These are phyloP conservation scores for Rehmannia glutinosa DNA, from an alignment of 257 asterid genomes.

Conservation along the genomic window DNA sequence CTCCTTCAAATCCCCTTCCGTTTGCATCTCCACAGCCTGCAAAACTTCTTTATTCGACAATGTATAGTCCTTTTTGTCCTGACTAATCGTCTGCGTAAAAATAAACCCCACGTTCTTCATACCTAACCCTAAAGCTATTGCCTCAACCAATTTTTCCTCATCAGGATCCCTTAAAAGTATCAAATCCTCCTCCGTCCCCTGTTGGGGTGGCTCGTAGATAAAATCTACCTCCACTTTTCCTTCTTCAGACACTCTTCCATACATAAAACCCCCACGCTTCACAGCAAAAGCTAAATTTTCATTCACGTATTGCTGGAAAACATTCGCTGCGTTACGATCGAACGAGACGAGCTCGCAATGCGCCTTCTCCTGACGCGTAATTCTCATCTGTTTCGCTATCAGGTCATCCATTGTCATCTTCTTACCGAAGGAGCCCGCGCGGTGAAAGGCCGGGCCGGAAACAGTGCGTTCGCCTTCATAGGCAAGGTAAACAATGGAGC, in stretches of 20 bases:
- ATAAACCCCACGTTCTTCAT: slow-evolving; percentile 66
- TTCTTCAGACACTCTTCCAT: slow-evolving; percentile 48
- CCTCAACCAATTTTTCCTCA: slow-evolving; percentile 57
- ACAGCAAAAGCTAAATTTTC: slow-evolving; percentile 59
- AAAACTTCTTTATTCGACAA: slow-evolving; percentile 51
- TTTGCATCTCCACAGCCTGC: slow-evolving; percentile 62
- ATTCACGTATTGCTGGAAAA: slow-evolving; percentile 57
- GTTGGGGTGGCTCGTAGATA: slow-evolving; percentile 71
- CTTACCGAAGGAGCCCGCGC: slow-evolving; percentile 62
- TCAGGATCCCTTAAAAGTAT: slow-evolving; percentile 43
- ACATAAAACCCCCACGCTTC: slow-evolving; percentile 67
- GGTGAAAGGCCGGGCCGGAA: slow-evolving; percentile 39
- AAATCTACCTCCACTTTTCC: slow-evolving; percentile 64
- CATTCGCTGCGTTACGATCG: slow-evolving; percentile 62
- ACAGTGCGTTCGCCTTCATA: slow-evolving; percentile 57
- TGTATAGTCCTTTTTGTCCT: slow-evolving; percentile 54
- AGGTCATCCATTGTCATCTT: slow-evolving; percentile 75
- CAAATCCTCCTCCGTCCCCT: slow-evolving; percentile 51
- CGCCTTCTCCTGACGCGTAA: slow-evolving; percentile 55
- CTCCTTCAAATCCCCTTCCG: slow-evolving; percentile 61
- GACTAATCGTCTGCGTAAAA: slow-evolving; percentile 61
- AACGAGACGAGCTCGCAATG: slow-evolving; percentile 63
- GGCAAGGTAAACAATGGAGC: slow-evolving; percentile 56
- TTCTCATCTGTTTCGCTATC: slow-evolving; percentile 65
- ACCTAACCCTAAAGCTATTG: slow-evolving; percentile 58